These are phyloP conservation scores for Prinsepia uniflora DNA, from an alignment of 306 rosid species.

Conservation along the genomic window DNA sequence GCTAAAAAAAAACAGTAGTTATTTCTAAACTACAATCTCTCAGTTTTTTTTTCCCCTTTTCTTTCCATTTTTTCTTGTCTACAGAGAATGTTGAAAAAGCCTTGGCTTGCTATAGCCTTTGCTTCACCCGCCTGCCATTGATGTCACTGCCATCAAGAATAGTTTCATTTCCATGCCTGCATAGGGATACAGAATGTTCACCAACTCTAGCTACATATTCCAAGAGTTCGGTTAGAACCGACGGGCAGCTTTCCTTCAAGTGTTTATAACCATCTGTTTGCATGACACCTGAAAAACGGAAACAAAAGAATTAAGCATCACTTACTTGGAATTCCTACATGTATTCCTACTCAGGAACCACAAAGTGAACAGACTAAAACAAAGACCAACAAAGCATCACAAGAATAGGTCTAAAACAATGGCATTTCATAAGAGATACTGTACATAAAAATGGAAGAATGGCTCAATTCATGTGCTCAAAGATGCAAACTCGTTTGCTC, in stretches of 20 bases:
- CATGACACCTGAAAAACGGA: conserved; percentile 66
- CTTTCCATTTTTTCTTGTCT: conserved; percentile 18
- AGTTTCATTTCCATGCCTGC: conserved; percentile 62
- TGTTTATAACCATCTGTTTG: conserved; percentile 84
- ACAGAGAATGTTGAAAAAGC: conserved; percentile 12
- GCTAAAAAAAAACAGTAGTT: conserved; percentile 23
- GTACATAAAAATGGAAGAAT: background rate
- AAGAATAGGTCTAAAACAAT: background rate
- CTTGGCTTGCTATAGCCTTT: conserved; percentile 51
- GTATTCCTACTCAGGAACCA: background rate
- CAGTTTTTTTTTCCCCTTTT: conserved; percentile 18
- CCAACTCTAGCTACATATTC: conserved; percentile 77
- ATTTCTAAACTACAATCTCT: conserved; percentile 24
- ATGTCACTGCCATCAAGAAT: conserved; percentile 76
- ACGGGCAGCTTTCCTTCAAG: conserved; percentile 84
- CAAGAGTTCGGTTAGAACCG: conserved; percentile 76
- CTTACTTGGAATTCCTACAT: conserved; percentile 8
- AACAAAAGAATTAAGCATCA: conserved; percentile 3
- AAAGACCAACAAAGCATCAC: background rate
- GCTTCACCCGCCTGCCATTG: conserved; percentile 92
- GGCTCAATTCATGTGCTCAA: no score
- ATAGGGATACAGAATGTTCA: conserved; percentile 56
- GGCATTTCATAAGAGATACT: background rate
- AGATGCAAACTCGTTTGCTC: background rate
- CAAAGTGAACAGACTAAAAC: background rate